These are phyloP conservation scores for Syzygium jambos DNA, from an alignment of 345 rosid species.

Conservation along the genomic window DNA sequence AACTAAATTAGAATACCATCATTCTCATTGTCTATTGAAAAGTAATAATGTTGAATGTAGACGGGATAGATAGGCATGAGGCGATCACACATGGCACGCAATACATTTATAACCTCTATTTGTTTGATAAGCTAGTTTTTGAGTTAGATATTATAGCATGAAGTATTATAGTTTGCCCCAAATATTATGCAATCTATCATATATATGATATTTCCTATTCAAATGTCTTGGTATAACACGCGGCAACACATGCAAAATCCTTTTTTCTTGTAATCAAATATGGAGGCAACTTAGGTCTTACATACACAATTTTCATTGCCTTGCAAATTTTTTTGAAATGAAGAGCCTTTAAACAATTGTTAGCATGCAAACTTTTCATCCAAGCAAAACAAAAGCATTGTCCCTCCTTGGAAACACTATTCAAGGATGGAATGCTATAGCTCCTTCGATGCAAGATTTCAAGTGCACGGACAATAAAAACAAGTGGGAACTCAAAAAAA, in stretches of 20 bases:
- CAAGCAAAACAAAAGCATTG: background rate
- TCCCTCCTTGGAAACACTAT: background rate
- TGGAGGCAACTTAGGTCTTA: background rate
- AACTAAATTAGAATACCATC: no score
- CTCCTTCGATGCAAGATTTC: background rate
- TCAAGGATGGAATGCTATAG: background rate
- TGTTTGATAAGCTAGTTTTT: no score
- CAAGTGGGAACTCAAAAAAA: background rate
- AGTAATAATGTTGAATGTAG: background rate
- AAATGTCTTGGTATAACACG: background rate
- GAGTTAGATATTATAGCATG: no score
- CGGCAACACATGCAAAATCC: background rate
- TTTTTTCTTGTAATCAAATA: background rate
- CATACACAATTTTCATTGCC: accelerated
- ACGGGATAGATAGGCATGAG: background rate
- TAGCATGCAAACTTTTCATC: background rate
- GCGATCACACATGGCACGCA: no score
- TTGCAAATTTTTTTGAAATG: background rate
- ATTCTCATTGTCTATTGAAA: no score
- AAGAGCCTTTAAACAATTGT: background rate
- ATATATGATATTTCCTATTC: background rate
- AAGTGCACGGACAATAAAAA: background rate
- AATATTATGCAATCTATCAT: background rate
- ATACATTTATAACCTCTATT: no score
- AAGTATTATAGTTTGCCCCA: background rate